Conservation (phyloP, 2,329 filamentous ascomycete genomes). For the Aspergillus jensenii region DNA sequence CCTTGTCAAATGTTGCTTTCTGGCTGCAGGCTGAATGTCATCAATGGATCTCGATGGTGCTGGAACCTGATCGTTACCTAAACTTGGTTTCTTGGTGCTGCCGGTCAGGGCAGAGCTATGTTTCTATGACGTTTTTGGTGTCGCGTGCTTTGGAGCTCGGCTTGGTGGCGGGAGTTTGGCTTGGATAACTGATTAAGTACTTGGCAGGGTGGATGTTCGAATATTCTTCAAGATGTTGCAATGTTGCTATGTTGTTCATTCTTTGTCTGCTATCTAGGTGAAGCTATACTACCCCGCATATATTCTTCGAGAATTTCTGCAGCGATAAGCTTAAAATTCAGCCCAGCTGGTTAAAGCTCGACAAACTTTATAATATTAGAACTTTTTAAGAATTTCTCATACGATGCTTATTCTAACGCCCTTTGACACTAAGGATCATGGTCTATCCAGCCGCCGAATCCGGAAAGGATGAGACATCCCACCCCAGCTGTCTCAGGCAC, state of each 20-base stretch:
- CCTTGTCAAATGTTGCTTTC: neutral
- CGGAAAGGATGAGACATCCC: conserved; percentile 1
- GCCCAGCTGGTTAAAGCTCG: neutral
- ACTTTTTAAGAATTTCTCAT: neutral
- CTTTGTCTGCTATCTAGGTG: neutral
- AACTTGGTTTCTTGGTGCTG: neutral
- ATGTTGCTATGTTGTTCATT: neutral
- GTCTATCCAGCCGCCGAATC: neutral
- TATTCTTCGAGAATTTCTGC: neutral
- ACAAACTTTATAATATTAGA: neutral
- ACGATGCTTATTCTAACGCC: neutral
- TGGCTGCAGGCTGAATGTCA: neutral
- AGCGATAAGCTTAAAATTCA: neutral
- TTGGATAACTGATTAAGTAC: neutral
- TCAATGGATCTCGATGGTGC: neutral
- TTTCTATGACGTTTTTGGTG: neutral
- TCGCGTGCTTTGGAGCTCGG: neutral
- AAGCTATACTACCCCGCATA: neutral
- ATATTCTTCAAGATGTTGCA: neutral
- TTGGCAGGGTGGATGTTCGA: neutral
- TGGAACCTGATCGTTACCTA: neutral
- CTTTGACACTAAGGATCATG: neutral
- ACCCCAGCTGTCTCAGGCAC: neutral
- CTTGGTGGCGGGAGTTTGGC: neutral
- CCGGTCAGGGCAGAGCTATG: neutral